Evolutionary conservation across 2,329 filamentous ascomycete species (phyloP).

Genomic region (Venturiaceae sp.): DNA sequence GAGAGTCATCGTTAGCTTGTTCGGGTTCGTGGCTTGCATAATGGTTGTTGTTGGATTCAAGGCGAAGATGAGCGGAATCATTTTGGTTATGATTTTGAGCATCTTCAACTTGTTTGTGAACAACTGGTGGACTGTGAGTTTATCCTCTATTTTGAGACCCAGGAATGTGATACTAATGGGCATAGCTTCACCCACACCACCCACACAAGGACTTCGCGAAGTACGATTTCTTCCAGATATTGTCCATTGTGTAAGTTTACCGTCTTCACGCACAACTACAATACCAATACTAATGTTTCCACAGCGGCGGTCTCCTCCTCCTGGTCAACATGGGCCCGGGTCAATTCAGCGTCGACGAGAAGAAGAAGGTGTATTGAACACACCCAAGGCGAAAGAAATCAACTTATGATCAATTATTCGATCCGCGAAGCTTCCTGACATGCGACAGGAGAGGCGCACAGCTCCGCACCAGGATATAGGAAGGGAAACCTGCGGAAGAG

Average conservation of each 20-base stretch:
- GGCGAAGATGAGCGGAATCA: slow-evolving; percentile 95
- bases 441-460: not conserved
- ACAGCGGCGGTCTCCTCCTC: slow-evolving; percentile 76
- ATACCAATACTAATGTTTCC: slow-evolving; percentile 15
- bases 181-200: slow-evolving; percentile 87
- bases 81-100: slow-evolving; percentile 89
- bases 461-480: not conserved
- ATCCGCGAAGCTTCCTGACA: not conserved
- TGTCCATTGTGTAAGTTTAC: slow-evolving; percentile 75
- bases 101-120: slow-evolving; percentile 96
- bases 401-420: not conserved
- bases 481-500: not conserved
- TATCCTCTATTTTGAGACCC: not conserved
- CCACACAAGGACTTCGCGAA: slow-evolving; percentile 99
- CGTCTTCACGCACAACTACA: slow-evolving; percentile 3
- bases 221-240: slow-evolving; percentile 99
- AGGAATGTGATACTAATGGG: slow-evolving; percentile 12
- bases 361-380: slow-evolving; percentile 96
- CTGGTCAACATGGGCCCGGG: slow-evolving; percentile 98
- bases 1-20: slow-evolving; percentile 71
- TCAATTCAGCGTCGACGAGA: slow-evolving; percentile 97
- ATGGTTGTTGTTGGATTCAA: slow-evolving; percentile 99
- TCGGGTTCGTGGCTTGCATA: slow-evolving; percentile 84
- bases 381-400: not conserved
- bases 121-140: slow-evolving; percentile 98